A percentile compares a stretch with the other conserved stretches of the same genome.
phyloP scores from a whole-genome alignment of 116 monocot species.

The Trichopus zeylanicus region DNA sequence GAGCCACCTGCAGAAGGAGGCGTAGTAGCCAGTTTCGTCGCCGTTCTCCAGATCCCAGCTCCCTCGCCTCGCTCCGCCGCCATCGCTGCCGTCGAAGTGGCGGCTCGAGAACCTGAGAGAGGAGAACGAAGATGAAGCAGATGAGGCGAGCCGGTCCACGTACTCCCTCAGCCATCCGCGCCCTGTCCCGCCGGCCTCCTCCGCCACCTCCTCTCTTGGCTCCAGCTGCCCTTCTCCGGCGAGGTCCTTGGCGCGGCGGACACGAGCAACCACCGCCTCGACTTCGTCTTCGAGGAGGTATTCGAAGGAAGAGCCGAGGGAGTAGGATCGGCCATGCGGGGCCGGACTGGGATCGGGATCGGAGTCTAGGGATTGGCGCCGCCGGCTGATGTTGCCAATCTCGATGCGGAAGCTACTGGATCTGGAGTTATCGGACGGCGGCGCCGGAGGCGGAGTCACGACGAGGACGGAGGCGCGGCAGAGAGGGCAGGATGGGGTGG shows the following conservation, averaged over 20 bases:
- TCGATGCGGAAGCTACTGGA: conserved; percentile 59
- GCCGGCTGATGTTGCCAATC: conserved; percentile 58
- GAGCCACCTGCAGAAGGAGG: conserved; percentile 44
- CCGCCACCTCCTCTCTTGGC: conserved; percentile 19
- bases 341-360: background rate
- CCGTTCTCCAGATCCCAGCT: background rate
- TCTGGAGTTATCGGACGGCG: background rate
- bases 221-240: background rate
- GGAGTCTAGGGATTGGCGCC: conserved; percentile 2
- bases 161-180: conserved; percentile 42
- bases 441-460: conserved; percentile 8
- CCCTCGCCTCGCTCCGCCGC: conserved; percentile 2
- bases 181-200: conserved; percentile 16
- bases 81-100: conserved; percentile 5
- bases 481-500: conserved; percentile 58
- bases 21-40: conserved; percentile 10
- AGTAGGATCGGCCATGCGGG: conserved; percentile 19
- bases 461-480: conserved; percentile 37
- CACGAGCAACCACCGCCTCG: conserved; percentile 31
- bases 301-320: conserved; percentile 39
- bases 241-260: background rate
- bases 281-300: conserved; percentile 57
- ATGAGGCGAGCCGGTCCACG: conserved; percentile 38
- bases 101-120: conserved; percentile 40
- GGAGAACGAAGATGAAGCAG: conserved; percentile 59